Base-by-base conservation (phyloP, 179 eudicot genomes). In the Silene vulgaris region DNA sequence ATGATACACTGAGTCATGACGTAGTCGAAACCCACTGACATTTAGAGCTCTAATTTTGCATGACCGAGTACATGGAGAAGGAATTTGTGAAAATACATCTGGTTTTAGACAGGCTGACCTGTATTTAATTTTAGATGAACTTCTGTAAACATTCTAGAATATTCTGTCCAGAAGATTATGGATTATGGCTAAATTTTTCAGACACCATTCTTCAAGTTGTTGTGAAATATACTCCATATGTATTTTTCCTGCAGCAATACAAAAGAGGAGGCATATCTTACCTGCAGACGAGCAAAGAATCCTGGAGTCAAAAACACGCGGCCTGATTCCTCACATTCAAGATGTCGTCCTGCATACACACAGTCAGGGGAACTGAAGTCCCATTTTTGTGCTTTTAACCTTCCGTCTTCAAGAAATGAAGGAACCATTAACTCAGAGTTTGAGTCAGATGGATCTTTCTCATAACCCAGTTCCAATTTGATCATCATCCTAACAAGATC, bases 251-350 rank as follows among this genome's bases (percentile, higher is more conserved):
- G 57, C 20, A 66, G 76, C 17, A 17, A 17, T 45, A 48, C 20
- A 8, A 50, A 29, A 43, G 69, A 37, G 45, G 56, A 14, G 57
- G 72, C 30, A 66, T 80, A 21, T 70, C 90, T 80, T 88, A 80
- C 99, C 95, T 95, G 99, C 74, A 95, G 82, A 16, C 90, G 86
- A 61, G 97, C 90, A 76, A 95, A 95, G 87, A 92, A 92, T 63
- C 88, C 89, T 14, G 93, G 95, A 50, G 91, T 88, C 57, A 92
- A 85, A 54, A 90, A 87, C 88, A 83, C 81, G 85, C 82, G 96
- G 84, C 96, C 86, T 56, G 97, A 92, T 79, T 92, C 97, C 83
- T 92, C 90, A 62, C 96, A 95, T 73, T 92, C 88, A 16, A 95
- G 86, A 81, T 89, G 99, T 64, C 97, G 80, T 75, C 99, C 99